Percentiles rank a stretch among this genome's conserved stretches.
These are phyloP conservation scores for Aspergillus quadricinctus DNA, from an alignment of 2,329 filamentous ascomycete species.

Conservation along the genomic window DNA sequence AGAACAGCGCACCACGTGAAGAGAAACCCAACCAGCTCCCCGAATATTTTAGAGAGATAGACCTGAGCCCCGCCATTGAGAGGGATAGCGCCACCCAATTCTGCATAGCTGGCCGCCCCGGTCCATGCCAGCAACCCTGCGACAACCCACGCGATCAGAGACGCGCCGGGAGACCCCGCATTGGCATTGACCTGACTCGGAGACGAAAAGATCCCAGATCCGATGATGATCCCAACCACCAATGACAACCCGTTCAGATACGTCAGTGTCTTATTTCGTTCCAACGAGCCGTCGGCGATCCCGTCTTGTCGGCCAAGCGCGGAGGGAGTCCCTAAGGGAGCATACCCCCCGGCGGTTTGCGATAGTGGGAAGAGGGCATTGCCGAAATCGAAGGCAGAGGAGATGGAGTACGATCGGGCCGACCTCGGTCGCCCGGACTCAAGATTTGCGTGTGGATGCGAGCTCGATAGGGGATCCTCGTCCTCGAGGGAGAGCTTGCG, in stretches of 20 bases:
- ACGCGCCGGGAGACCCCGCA: constrained; percentile 84
- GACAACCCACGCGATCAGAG: constrained; percentile 85
- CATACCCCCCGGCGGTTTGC: constrained; percentile 76
- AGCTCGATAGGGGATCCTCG: constrained; percentile 66
- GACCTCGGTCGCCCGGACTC: constrained; percentile 47
- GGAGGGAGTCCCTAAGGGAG: constrained; percentile 74
- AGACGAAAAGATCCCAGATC: constrained; percentile 92
- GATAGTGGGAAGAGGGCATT: constrained; percentile 88
- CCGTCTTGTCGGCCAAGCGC: constrained; percentile 53
- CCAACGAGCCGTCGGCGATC: constrained; percentile 71
- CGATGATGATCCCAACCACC: constrained; percentile 89
- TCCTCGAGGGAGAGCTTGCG: constrained; percentile 83
- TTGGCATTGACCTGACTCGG: constrained; percentile 89
- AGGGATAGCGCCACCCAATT: constrained; percentile 91
- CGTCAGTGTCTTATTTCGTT: constrained; percentile 93
- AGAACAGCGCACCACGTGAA: constrained; percentile 96
- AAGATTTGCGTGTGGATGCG: constrained; percentile 47
- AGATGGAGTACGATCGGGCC: constrained; percentile 77
- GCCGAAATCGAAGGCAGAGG: constrained; percentile 94
- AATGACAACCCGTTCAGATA: constrained; percentile 90
- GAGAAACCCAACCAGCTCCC: constrained; percentile 85
- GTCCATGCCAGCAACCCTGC: constrained; percentile 96
- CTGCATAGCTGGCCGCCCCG: constrained; percentile 88
- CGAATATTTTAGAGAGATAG: constrained; percentile 94
- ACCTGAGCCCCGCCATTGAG: constrained; percentile 92